phyloP scores from a whole-genome alignment of 2,329 filamentous ascomycete genomes.

The Ascochyta clinopodiicola region DNA sequence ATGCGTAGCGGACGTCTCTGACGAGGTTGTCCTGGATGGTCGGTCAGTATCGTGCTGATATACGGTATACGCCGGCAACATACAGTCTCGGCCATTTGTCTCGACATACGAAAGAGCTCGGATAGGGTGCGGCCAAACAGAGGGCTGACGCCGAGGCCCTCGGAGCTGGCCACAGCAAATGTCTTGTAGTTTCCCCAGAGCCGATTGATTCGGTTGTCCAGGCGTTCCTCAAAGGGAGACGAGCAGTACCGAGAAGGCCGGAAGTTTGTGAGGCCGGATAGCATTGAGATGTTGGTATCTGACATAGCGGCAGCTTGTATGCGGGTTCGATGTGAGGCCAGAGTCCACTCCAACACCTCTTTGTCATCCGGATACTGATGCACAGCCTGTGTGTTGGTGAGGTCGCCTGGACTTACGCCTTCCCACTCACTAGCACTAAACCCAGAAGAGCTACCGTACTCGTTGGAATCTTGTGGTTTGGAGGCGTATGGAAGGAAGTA shows the following conservation, averaged over 20 bases:
- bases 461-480: too few relatives aligned
- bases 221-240: not conserved
- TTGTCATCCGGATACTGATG: too few relatives aligned
- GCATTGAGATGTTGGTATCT: too few relatives aligned
- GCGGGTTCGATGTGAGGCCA: too few relatives aligned
- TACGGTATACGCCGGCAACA: not conserved
- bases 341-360: too few relatives aligned
- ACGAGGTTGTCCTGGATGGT: not conserved
- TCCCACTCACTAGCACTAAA: too few relatives aligned
- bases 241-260: not conserved
- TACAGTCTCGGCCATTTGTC: constrained; percentile 7
- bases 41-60: not conserved
- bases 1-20: constrained; percentile 1
- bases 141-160: not conserved
- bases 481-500: not conserved
- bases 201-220: constrained; percentile 2
- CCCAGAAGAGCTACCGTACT: too few relatives aligned
- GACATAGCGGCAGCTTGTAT: too few relatives aligned
- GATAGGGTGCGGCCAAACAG: constrained; percentile 4
- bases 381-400: too few relatives aligned
- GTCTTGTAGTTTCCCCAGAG: constrained; percentile 10
- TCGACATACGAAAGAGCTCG: constrained; percentile 3
- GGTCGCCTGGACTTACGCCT: too few relatives aligned
- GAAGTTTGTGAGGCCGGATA: not conserved
- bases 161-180: not conserved